These are phyloP conservation scores for Vishniacozyma victoriae DNA, from an alignment of 768 basidiomycete genomes.

Conservation along the genomic window DNA sequence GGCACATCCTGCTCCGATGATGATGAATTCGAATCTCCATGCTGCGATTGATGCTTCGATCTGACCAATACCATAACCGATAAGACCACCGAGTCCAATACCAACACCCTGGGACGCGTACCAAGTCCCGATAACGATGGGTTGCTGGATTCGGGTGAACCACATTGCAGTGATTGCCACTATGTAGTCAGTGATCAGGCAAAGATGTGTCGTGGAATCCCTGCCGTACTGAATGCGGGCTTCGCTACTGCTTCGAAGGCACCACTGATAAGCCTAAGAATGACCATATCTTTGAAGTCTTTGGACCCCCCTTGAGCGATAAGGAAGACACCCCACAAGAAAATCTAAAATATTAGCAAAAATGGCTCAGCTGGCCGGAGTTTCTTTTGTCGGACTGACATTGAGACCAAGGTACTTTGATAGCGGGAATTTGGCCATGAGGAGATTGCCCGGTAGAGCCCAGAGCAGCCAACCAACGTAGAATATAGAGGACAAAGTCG, in stretches of 20 bases:
- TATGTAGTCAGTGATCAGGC: constrained; percentile 3
- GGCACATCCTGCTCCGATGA: constrained; percentile 34
- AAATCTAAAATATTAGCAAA: constrained; percentile 1
- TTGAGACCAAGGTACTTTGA: constrained; percentile 46
- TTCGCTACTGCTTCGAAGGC: constrained; percentile 44
- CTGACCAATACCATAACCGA: constrained; percentile 31
- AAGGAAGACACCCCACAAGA: constrained; percentile 45
- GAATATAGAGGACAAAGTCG: constrained; percentile 38
- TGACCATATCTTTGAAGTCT: constrained; percentile 43
- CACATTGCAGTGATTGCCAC: constrained; percentile 44
- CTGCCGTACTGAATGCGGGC: constrained; percentile 16
- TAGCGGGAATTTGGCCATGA: constrained; percentile 30
- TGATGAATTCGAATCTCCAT: constrained; percentile 45
- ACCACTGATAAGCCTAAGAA: constrained; percentile 45
- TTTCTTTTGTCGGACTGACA: too few species aligned
- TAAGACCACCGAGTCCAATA: constrained; percentile 46
- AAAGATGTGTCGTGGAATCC: background rate
- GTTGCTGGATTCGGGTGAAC: constrained; percentile 48
- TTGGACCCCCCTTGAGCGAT: constrained; percentile 47
- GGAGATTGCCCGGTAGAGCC: constrained; percentile 49
- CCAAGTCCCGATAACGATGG: constrained; percentile 42
- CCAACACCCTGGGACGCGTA: constrained; percentile 47
- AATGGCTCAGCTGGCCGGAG: background rate
- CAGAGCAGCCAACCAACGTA: constrained; percentile 49
- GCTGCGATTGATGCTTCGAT: constrained; percentile 27